Conservation (phyloP, 352 stramenopile species). For the Phytopythium delawarense region DNA sequence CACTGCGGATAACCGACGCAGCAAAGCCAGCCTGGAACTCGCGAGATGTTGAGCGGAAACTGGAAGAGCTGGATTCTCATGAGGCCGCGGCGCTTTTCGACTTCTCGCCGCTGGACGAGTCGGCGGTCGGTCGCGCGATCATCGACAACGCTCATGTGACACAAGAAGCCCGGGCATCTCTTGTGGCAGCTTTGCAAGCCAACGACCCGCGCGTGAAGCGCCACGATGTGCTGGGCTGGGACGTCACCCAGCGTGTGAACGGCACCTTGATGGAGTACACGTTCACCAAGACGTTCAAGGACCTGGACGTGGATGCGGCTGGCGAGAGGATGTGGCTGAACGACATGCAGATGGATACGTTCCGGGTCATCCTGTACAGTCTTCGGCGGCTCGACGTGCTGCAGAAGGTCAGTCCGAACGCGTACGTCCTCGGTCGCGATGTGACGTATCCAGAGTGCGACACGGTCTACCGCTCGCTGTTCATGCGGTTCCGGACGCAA, state of each 20-base stretch:
- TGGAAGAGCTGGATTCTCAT: conserved; percentile 13
- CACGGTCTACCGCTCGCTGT: conserved; percentile 32
- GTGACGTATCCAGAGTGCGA: conserved; percentile 26
- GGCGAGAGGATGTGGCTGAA: conserved; percentile 15
- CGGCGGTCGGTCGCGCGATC: conserved; percentile 29
- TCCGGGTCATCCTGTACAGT: not conserved
- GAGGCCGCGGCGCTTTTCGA: conserved; percentile 32
- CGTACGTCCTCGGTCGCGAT: conserved; percentile 30
- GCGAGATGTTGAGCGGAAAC: not conserved
- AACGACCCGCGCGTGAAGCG: not conserved
- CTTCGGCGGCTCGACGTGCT: conserved; percentile 26
- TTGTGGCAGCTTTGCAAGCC: not conserved
- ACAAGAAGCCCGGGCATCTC: not conserved
- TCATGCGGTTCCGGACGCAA: conserved; percentile 35
- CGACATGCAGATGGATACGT: conserved; percentile 13
- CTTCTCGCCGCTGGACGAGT: conserved; percentile 26
- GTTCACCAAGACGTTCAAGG: conserved; percentile 14
- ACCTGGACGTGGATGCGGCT: conserved; percentile 8
- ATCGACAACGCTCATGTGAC: conserved; percentile 24
- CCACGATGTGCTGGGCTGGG: conserved; percentile 12
- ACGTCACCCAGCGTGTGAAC: conserved; percentile 9
- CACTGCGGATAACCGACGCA: too few species aligned
- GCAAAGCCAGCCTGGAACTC: too few species aligned
- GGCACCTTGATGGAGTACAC: conserved; percentile 18
- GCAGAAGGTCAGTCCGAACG: conserved; percentile 26